Evolutionary conservation across 78 protist species (phyloP).

Genomic region (Polysphondylium violaceum): DNA sequence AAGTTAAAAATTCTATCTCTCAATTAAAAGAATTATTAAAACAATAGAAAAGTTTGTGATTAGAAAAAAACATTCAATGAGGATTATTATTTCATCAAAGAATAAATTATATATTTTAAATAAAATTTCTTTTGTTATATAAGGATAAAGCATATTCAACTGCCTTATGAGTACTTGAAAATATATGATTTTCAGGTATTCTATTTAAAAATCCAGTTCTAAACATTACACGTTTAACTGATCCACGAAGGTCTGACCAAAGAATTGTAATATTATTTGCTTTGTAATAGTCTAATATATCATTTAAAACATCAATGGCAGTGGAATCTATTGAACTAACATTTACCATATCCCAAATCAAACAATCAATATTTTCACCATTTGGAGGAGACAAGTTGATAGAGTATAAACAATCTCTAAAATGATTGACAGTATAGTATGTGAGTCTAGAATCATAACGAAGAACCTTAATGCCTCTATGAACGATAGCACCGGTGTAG

Average conservation of each 20-base stretch:
- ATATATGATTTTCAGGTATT: conserved; percentile 25
- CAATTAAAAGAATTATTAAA: no score
- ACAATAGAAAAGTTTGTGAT: no score
- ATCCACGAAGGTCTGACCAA: conserved; percentile 42
- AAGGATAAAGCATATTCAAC: conserved; percentile 57
- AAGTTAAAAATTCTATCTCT: no score
- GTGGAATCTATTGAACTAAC: conserved; percentile 65
- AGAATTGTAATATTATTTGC: conserved; percentile 2
- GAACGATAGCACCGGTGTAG: conserved; percentile 45
- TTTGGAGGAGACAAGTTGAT: neutral
- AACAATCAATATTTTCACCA: neutral
- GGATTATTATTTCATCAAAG: no score
- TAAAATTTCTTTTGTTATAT: no score
- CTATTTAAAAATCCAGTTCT: conserved; percentile 32
- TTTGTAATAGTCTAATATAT: conserved; percentile 46
- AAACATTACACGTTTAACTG: conserved; percentile 6
- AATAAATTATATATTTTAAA: no score
- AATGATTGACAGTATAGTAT: conserved; percentile 68
- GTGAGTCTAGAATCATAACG: conserved; percentile 74
- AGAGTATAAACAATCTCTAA: conserved; percentile 11
- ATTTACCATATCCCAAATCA: conserved; percentile 30
- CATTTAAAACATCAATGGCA: conserved; percentile 64
- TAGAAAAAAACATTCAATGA: no score
- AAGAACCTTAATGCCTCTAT: conserved; percentile 47
- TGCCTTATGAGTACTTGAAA: conserved; percentile 42